Base-by-base conservation (phyloP, 495 filamentous ascomycete genomes). In the Lindgomyces ingoldianus region DNA sequence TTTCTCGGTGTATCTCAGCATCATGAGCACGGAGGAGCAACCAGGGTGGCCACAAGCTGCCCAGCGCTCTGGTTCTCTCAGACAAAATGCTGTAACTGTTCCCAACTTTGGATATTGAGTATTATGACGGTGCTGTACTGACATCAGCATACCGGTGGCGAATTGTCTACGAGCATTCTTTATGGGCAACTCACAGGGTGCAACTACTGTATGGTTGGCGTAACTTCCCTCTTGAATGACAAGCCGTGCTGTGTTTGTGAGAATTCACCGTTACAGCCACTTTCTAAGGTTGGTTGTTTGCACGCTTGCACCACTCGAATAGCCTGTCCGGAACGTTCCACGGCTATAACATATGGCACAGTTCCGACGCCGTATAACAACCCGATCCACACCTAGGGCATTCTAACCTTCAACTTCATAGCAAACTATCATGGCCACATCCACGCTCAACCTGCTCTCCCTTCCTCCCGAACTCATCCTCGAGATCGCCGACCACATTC, bases 381-480 rank as follows among this genome's bases (percentile, higher is more conserved):
- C 52, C 3, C 33, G 18, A 9, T 19, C 4, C 4, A 55, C 49
- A 55, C 36, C 25, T 42, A 54, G 48, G 49, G 53, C 48, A n/a
- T n/a, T 27, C 10, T 24, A 11, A 46, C 60, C 10, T 46, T 47
- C 48, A 10, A 3, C 27, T 24, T 21, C 33, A 6, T 12, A 51
- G 0, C 50, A 24, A 46, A 45, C 18, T 21, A 27, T 22, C 29
- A 64, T 57, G 52, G 44, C 59, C 19, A 3, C 27, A 14, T 26
- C 47, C n/a, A 52, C 33, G 29, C 21, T 25, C 18, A 42, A 42
- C 29, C 19, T 65, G 9, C 36, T 61, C 4, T 16, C 24, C 26
- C 62, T 70, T 25, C 67, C 67, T n/a, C 51, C 48, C 0, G 68
- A 70, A 53, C 53, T 70, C 36, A 36, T 67, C 63, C 49, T 60